phyloP scores from a whole-genome alignment of 176 grass and related monocot species.

The Eleusine indica region DNA sequence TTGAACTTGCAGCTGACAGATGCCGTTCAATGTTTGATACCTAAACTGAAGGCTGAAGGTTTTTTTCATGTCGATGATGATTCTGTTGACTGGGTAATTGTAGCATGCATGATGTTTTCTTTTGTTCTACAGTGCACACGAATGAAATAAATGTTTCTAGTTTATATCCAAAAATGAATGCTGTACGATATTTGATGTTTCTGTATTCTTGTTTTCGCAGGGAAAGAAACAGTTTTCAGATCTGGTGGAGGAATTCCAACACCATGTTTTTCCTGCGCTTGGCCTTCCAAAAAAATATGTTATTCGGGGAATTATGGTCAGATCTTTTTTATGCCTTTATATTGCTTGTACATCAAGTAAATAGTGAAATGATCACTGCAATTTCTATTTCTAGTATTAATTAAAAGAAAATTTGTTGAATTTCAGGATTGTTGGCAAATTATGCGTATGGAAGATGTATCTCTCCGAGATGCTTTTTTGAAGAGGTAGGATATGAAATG shows the following conservation, averaged over 20 bases:
- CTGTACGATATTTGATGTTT: background rate
- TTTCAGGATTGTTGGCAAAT: slow-evolving; percentile 18
- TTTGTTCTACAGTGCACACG: background rate
- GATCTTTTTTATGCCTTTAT: slow-evolving; percentile 20
- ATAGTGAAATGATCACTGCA: background rate
- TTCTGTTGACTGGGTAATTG: slow-evolving; percentile 16
- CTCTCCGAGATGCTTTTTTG: background rate
- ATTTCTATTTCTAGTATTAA: background rate
- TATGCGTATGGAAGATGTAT: background rate
- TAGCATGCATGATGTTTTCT: background rate
- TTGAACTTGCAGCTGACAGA: background rate
- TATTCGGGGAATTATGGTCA: slow-evolving; percentile 35
- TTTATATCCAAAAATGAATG: background rate
- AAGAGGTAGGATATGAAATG: background rate
- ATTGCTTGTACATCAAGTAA: slow-evolving; percentile 7
- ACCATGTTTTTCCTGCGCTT: background rate
- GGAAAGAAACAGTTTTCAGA: slow-evolving; percentile 18
- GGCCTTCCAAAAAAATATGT: slow-evolving; percentile 30
- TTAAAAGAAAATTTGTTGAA: slow-evolving; percentile 5
- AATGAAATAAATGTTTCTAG: background rate
- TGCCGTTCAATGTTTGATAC: slow-evolving; percentile 11
- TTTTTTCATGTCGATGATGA: slow-evolving; percentile 4
- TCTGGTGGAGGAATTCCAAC: background rate
- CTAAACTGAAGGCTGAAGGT: slow-evolving; percentile 15
- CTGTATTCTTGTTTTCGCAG: slow-evolving; percentile 14